Percentiles rank a stretch among this genome's conserved stretches.
These are phyloP conservation scores for Botrytis galanthina DNA, from an alignment of 2,329 filamentous ascomycete species.

Conservation along the genomic window DNA sequence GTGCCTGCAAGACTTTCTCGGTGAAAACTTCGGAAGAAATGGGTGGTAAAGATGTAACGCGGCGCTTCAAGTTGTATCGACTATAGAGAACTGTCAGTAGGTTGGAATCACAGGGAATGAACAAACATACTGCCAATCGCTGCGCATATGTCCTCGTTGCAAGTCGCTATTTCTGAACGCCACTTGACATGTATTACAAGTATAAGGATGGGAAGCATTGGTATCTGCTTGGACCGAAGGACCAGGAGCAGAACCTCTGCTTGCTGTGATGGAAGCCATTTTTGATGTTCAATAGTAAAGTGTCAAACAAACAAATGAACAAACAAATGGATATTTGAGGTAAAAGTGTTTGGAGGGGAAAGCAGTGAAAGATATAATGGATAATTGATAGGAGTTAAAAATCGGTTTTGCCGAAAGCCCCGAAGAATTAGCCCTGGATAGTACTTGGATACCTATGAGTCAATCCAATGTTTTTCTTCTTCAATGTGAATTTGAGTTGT, in stretches of 20 bases:
- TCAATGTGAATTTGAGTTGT: background rate
- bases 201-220: conserved; percentile 75
- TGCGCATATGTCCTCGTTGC: conserved; percentile 95
- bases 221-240: conserved; percentile 33
- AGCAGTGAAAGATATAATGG: background rate
- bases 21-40: conserved; percentile 91
- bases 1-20: conserved; percentile 91
- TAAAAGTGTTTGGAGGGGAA: conserved; percentile 4
- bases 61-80: conserved; percentile 93
- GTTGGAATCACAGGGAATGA: conserved; percentile 4
- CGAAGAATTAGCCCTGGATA: conserved; percentile 9
- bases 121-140: conserved; percentile 87
- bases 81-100: conserved; percentile 45
- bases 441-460: background rate
- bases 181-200: conserved; percentile 97
- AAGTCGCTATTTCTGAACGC: conserved; percentile 92
- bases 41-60: conserved; percentile 84
- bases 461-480: background rate
- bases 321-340: background rate
- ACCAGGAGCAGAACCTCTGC: conserved; percentile 35
- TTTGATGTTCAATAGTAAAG: background rate
- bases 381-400: conserved; percentile 14
- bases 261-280: conserved; percentile 52
- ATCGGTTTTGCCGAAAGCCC: background rate
- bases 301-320: background rate